Evolutionary conservation across 352 stramenopile species (phyloP).

Genomic region (Globisporangium alternatum): DNA sequence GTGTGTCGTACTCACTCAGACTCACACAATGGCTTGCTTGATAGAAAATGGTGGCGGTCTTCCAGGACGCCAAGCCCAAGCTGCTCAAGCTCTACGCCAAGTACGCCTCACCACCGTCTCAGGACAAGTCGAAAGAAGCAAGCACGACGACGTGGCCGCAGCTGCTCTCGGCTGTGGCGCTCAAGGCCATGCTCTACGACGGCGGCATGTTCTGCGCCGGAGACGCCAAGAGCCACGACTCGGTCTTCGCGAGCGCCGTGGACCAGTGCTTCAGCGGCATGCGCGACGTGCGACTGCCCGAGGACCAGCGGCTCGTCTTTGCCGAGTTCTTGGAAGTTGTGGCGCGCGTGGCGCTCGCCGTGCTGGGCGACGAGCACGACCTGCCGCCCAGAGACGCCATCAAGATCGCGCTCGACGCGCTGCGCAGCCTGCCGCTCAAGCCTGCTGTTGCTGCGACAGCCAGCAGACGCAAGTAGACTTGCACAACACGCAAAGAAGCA

Average conservation of each 20-base stretch:
- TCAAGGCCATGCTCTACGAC: slow-evolving; percentile 74
- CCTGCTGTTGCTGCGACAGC: neutral
- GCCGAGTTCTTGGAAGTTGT: slow-evolving; percentile 73
- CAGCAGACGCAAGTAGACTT: slow-evolving; percentile 31
- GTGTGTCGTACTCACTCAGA: neutral
- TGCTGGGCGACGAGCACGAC: slow-evolving; percentile 52
- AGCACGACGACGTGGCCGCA: slow-evolving; percentile 39
- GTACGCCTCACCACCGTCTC: slow-evolving; percentile 31
- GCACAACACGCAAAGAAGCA: neutral
- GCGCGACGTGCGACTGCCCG: slow-evolving; percentile 25
- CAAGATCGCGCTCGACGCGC: slow-evolving; percentile 72
- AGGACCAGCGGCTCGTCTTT: slow-evolving; percentile 62
- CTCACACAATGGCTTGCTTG: neutral
- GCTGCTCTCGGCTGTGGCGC: slow-evolving; percentile 36
- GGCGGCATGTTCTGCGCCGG: slow-evolving; percentile 74
- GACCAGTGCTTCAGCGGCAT: slow-evolving; percentile 62
- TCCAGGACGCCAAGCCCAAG: slow-evolving; percentile 75
- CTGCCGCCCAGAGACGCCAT: slow-evolving; percentile 64
- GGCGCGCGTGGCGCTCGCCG: slow-evolving; percentile 53
- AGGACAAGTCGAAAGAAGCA: slow-evolving; percentile 16
- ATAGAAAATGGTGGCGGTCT: slow-evolving; percentile 62
- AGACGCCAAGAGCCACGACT: slow-evolving; percentile 48
- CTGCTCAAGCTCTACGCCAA: slow-evolving; percentile 67
- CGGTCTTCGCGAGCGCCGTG: slow-evolving; percentile 53
- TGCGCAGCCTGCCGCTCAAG: slow-evolving; percentile 51